A percentile compares a stretch with the other conserved stretches of the same genome.
These are phyloP conservation scores for Populus davidiana DNA, from an alignment of 345 rosid genomes.

Conservation along the genomic window DNA sequence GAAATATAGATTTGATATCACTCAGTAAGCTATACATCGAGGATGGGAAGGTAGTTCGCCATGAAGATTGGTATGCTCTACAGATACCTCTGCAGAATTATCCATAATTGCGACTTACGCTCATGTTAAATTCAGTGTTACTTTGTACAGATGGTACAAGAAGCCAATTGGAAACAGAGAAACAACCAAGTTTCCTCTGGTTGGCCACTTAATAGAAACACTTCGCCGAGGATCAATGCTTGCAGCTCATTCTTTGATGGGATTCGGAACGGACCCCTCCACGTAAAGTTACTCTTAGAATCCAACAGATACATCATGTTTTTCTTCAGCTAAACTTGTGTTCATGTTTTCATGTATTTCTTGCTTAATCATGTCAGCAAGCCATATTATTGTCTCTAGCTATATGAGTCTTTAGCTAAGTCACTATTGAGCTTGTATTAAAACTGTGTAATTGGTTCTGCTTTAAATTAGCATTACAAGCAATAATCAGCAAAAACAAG, in stretches of 20 bases:
- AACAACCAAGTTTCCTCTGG: constrained; percentile 48
- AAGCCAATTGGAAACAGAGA: constrained; percentile 67
- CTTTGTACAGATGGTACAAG: constrained; percentile 75
- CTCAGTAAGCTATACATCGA: constrained; percentile 66
- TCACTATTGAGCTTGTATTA: too few species aligned
- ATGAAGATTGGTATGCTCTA: constrained; percentile 73
- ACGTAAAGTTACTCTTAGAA: constrained; percentile 11
- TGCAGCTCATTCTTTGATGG: constrained; percentile 87
- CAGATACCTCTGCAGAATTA: background rate
- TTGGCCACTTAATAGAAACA: constrained; percentile 58
- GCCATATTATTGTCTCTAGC: background rate
- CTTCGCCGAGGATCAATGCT: constrained; percentile 76
- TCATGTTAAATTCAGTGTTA: background rate
- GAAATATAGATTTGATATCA: constrained; percentile 65
- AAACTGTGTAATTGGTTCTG: background rate
- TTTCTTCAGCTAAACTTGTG: background rate
- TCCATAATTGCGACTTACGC: background rate
- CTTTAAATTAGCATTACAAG: background rate
- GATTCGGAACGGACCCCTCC: constrained; percentile 75
- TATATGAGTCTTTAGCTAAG: too few species aligned
- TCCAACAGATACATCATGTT: background rate
- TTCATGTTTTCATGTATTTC: background rate
- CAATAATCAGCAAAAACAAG: background rate
- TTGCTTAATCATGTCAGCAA: background rate
- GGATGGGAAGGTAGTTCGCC: constrained; percentile 76